phyloP scores from a whole-genome alignment of 2,329 filamentous ascomycete genomes.

The Chaetomium olivaceum region DNA sequence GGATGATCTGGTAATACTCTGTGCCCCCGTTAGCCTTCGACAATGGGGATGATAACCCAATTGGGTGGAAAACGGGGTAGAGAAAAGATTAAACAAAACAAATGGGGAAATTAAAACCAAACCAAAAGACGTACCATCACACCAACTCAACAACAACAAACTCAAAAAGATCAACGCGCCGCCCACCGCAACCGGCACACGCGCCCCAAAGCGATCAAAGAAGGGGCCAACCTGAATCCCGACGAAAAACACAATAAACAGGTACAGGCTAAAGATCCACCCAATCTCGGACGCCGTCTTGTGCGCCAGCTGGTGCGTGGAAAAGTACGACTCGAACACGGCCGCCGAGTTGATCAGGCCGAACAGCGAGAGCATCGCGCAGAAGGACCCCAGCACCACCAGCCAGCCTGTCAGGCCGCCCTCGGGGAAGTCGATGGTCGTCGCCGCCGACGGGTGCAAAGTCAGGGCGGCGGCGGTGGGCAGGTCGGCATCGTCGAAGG shows the following conservation, averaged over 20 bases:
- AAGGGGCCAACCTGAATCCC: constrained; percentile 80
- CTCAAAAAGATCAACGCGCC: constrained; percentile 61
- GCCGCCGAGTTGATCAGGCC: constrained; percentile 75
- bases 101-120: not conserved
- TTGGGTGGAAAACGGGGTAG: not conserved
- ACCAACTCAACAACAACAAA: constrained; percentile 68
- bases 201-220: constrained; percentile 75
- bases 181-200: constrained; percentile 64
- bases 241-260: constrained; percentile 79
- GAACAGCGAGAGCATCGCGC: constrained; percentile 67
- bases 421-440: constrained; percentile 63
- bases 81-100: not conserved
- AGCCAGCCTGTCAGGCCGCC: constrained; percentile 72
- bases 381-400: constrained; percentile 76
- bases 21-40: constrained; percentile 14
- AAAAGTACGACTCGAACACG: constrained; percentile 76
- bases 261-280: constrained; percentile 85
- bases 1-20: constrained; percentile 78
- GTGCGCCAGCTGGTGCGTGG: constrained; percentile 67
- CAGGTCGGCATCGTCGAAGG: not conserved
- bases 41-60: not conserved
- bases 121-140: constrained; percentile 47
- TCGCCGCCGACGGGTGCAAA: constrained; percentile 27
- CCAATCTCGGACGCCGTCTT: constrained; percentile 69
- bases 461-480: constrained; percentile 14